These are phyloP conservation scores for Pseudevernia furfuracea DNA, from an alignment of 495 filamentous ascomycete species.

Conservation along the genomic window DNA sequence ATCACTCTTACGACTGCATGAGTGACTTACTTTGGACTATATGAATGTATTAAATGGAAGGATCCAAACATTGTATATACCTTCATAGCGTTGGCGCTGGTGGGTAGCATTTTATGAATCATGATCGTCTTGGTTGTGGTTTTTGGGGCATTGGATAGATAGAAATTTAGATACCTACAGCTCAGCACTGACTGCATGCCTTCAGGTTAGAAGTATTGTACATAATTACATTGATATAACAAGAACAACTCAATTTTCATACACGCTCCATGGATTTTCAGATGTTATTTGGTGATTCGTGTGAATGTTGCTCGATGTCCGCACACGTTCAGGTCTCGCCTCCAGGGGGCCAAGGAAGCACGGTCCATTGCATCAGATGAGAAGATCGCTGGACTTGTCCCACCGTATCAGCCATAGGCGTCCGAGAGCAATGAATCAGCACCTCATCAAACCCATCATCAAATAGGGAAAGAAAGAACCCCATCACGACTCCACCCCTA, in stretches of 20 bases:
- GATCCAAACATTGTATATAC: not conserved
- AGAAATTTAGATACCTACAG: not conserved
- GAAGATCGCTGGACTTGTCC: not conserved
- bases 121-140: not conserved
- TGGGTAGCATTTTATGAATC: not conserved
- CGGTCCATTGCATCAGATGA: not conserved
- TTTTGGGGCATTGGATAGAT: not conserved
- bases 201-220: not conserved
- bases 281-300: not conserved
- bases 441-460: no score
- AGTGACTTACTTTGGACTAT: not conserved
- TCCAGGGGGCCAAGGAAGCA: not conserved
- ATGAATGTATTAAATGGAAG: conserved; percentile 7
- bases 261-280: not conserved
- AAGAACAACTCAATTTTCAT: not conserved
- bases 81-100: conserved; percentile 23
- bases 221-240: not conserved
- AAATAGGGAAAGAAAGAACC: not conserved
- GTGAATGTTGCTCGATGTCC: not conserved
- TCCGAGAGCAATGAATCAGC: no score
- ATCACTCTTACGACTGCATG: conserved; percentile 25
- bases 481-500: no score
- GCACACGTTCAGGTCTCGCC: not conserved
- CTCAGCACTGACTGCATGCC: not conserved
- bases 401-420: not conserved